These are phyloP conservation scores for Penicillium janthinellum DNA, from an alignment of 2,329 filamentous ascomycete species.

Conservation along the genomic window DNA sequence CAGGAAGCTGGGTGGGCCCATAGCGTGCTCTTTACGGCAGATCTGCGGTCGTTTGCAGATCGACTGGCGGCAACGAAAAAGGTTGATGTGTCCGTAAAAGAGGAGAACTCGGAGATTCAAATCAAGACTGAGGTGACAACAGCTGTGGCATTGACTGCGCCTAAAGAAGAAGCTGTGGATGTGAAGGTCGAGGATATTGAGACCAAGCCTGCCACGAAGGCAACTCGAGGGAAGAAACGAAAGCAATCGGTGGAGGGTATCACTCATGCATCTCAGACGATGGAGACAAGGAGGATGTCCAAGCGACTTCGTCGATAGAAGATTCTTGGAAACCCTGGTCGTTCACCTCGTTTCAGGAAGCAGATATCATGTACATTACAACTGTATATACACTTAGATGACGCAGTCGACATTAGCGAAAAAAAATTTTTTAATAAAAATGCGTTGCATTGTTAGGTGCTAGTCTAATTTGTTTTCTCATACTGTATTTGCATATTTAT, in stretches of 20 bases:
- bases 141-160: slow-evolving; percentile 27
- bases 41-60: slow-evolving; percentile 81
- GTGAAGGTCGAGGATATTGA: slow-evolving; percentile 25
- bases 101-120: slow-evolving; percentile 30
- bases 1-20: slow-evolving; percentile 96
- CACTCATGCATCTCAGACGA: slow-evolving; percentile 26
- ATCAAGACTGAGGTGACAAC: slow-evolving; percentile 33
- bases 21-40: slow-evolving; percentile 92
- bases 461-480: not conserved
- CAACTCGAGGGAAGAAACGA: slow-evolving; percentile 18
- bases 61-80: slow-evolving; percentile 49
- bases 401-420: not conserved
- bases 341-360: too few relatives aligned
- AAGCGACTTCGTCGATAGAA: slow-evolving; percentile 31
- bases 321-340: not conserved
- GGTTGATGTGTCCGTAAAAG: slow-evolving; percentile 38
- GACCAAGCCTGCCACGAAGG: slow-evolving; percentile 12
- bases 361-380: not conserved
- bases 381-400: not conserved
- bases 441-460: not conserved
- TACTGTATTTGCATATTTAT: not conserved
- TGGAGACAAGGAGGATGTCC: slow-evolving; percentile 32
- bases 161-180: slow-evolving; percentile 24
- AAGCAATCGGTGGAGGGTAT: slow-evolving; percentile 21
- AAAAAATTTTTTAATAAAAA: not conserved